Evolutionary conservation across 345 rosid species (phyloP), one percentile per base, ranked within the genome.

Genomic region (Populus euphratica): DNA sequence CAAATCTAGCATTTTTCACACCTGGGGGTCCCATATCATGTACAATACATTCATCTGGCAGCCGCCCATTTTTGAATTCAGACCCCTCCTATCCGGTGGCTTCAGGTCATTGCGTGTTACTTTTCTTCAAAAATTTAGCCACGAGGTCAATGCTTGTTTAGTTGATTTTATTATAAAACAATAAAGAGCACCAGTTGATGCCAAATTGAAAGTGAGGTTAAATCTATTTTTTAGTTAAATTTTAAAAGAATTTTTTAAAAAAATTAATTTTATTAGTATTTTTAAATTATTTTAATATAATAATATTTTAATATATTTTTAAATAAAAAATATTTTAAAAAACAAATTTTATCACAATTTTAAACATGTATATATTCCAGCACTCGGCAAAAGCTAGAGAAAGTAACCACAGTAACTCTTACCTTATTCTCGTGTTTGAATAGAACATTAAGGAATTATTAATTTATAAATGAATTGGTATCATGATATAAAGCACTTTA

Each of bases 81-180:
- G 5, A 21, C 49, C 69, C 25, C n/a, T 49, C 29, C 21, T 2
- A 13, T 16, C 17, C 25, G 63, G 62, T 41, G 47, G 29, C n/a
- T 36, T 7, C 61, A 70, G 76, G 75, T 36, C 76, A 63, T 50
- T 11, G 36, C 25, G 13, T 35, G 13, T 44, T 35, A 2, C 3
- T 43, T 33, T 62, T n/a, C 17, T 2, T 31, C 20, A 21, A 33
- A 20, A 49, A 33, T n/a, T 21, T n/a, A 44, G 76, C n/a, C 65
- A 73, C 64, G 67, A 5, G 76, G 35, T 73, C 76, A 56, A 72
- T 23, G 50, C 68, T 41, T 21, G 61, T 3, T 72, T 72, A 1
- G 63, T 59, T 59, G 63, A n/a, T 59, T n/a, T 59, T n/a, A 59
- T 11, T 59, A n/a, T 7, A 52, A 52, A 50, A 18, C 59, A 52